Percentiles rank a stretch among this genome's conserved stretches.
Evolutionary conservation across 179 eudicot species (phyloP).

Genomic region (Silene coronaria): DNA sequence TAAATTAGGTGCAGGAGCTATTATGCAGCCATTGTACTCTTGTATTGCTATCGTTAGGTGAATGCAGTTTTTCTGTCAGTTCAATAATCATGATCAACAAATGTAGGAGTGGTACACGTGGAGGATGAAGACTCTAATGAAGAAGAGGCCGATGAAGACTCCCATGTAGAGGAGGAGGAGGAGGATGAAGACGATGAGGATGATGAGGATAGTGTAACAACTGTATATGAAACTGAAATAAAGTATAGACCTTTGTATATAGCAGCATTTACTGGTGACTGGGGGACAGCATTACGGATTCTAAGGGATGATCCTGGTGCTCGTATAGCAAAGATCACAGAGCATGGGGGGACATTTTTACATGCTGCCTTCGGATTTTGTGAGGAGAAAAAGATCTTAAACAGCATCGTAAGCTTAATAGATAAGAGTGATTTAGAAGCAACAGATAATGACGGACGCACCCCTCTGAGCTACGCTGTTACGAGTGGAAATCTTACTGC

Average conservation of each 20-base stretch:
- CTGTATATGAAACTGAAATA: constrained; percentile 8
- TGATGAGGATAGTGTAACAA: constrained; percentile 10
- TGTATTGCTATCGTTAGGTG: neutral
- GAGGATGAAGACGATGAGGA: constrained; percentile 3
- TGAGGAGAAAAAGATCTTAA: constrained; percentile 10
- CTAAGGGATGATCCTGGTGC: constrained; percentile 6
- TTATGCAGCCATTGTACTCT: neutral
- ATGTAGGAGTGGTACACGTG: constrained; percentile 11
- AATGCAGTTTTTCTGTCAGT: neutral
- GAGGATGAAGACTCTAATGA: constrained; percentile 14
- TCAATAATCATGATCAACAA: neutral
- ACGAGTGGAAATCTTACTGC: constrained; percentile 17
- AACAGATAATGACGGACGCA: constrained; percentile 14
- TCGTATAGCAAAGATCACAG: constrained; percentile 16
- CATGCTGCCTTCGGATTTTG: constrained; percentile 17
- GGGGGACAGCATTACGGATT: constrained; percentile 15
- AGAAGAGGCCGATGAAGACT: constrained; percentile 1
- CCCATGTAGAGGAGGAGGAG: neutral
- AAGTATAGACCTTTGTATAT: constrained; percentile 14
- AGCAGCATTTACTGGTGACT: constrained; percentile 19
- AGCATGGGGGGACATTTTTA: constrained; percentile 14
- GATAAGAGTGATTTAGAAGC: constrained; percentile 7
- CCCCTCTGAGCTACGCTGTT: constrained; percentile 14
- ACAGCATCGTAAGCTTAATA: constrained; percentile 6
- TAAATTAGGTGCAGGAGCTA: too few species aligned